phyloP scores from a whole-genome alignment of 2,329 filamentous ascomycete genomes.

The Fusarium paranaense region DNA sequence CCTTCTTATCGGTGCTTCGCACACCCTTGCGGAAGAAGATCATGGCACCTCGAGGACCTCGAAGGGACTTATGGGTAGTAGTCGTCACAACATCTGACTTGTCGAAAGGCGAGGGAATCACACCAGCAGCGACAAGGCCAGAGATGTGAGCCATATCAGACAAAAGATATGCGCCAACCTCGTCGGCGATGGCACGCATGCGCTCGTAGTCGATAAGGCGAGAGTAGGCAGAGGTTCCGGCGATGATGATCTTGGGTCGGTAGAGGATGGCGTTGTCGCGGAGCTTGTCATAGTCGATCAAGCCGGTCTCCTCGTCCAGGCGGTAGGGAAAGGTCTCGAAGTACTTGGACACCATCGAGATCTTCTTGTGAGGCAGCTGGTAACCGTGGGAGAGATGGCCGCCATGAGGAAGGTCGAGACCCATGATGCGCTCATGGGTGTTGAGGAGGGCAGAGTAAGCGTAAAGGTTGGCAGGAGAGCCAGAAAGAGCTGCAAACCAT shows the following conservation, averaged over 20 bases:
- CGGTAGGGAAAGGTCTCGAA: constrained; percentile 97
- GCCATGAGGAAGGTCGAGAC: constrained; percentile 92
- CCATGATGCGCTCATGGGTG: constrained; percentile 93
- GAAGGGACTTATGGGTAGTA: constrained; percentile 96
- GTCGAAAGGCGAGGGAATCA: constrained; percentile 87
- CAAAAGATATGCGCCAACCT: constrained; percentile 88
- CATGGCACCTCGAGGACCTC: constrained; percentile 93
- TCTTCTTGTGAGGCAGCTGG: constrained; percentile 90
- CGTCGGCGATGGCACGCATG: constrained; percentile 88
- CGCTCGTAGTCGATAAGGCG: constrained; percentile 91
- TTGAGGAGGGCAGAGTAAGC: constrained; percentile 93
- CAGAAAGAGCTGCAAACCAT: constrained; percentile 74
- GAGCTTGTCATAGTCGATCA: constrained; percentile 92
- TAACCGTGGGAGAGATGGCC: constrained; percentile 96
- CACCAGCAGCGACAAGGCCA: constrained; percentile 88
- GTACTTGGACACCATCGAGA: constrained; percentile 96
- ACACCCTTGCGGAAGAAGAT: constrained; percentile 98
- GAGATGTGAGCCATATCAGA: constrained; percentile 98
- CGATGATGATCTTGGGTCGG: constrained; percentile 92
- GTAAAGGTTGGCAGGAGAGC: constrained; percentile 79
- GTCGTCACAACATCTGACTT: constrained; percentile 94
- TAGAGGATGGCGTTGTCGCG: constrained; percentile 88
- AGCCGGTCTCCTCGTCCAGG: constrained; percentile 84
- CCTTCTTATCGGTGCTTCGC: constrained; percentile 82
- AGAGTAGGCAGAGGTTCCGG: constrained; percentile 93